A percentile compares a stretch with the other conserved stretches of the same genome.
Evolutionary conservation across 129 eudicot species (phyloP).

Genomic region (Flaveria bidentis): DNA sequence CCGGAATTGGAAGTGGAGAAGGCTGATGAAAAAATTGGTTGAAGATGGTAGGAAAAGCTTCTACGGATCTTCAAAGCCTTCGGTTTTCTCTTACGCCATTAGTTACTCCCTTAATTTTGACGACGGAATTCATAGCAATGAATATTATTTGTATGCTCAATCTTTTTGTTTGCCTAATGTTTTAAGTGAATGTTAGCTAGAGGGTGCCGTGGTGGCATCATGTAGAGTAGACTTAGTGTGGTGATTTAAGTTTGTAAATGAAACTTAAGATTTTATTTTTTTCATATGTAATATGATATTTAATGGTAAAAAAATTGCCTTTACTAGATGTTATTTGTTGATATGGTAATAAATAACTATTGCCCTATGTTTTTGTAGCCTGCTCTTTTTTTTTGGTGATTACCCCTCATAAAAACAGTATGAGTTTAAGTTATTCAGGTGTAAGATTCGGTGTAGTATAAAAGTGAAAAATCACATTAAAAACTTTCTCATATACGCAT

Average conservation of each 20-base stretch:
- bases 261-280: neutral
- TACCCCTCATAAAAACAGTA: too few relatives aligned
- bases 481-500: too few relatives aligned
- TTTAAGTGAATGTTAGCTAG: neutral
- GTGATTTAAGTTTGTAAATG: neutral
- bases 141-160: neutral
- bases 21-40: constrained; percentile 49
- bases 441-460: too few relatives aligned
- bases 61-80: constrained; percentile 41
- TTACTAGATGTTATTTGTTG: too few relatives aligned
- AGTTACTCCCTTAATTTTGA: constrained; percentile 82
- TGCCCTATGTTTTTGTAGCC: too few relatives aligned
- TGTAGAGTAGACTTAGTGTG: neutral
- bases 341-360: too few relatives aligned
- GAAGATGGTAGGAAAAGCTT: constrained; percentile 54
- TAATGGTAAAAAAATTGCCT: too few relatives aligned
- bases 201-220: neutral
- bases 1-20: constrained; percentile 43
- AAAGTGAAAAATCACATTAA: too few relatives aligned
- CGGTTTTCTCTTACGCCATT: constrained; percentile 49
- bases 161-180: constrained; percentile 12
- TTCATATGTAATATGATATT: neutral
- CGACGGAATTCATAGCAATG: constrained; percentile 49
- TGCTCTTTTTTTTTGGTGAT: too few relatives aligned
- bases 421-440: too few relatives aligned